These are phyloP conservation scores for Penicillium pulvis DNA, from an alignment of 495 filamentous ascomycete species.

Conservation along the genomic window DNA sequence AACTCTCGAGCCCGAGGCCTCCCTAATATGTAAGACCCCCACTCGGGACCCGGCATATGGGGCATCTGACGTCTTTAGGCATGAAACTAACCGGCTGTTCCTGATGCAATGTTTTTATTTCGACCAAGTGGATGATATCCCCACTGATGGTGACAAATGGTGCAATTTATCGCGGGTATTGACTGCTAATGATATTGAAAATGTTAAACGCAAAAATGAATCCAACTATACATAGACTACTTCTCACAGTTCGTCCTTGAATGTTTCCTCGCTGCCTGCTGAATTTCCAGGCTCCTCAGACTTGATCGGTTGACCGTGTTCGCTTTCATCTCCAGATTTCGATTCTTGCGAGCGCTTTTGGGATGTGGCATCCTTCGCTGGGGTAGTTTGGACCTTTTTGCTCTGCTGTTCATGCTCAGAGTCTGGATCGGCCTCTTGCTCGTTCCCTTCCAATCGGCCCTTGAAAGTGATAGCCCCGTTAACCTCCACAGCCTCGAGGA, in stretches of 20 bases:
- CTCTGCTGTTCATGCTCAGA: constrained; percentile 29
- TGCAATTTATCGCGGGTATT: neutral
- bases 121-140: neutral
- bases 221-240: constrained; percentile 10
- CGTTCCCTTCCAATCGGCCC: constrained; percentile 35
- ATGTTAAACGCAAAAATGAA: neutral
- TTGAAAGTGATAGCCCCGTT: constrained; percentile 54
- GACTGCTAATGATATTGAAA: neutral
- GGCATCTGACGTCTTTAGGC: constrained; percentile 32
- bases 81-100: constrained; percentile 30
- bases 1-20: neutral
- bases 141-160: neutral
- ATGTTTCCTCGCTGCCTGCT: constrained; percentile 54
- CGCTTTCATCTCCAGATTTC: constrained; percentile 19
- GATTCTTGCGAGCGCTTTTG: constrained; percentile 12
- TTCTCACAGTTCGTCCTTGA: constrained; percentile 58
- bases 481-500: constrained; percentile 46
- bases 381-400: constrained; percentile 17
- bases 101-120: constrained; percentile 7
- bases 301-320: constrained; percentile 9
- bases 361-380: constrained; percentile 8
- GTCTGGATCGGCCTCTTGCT: constrained; percentile 22
- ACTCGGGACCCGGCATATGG: constrained; percentile 26
- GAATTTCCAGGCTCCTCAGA: constrained; percentile 21
- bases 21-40: constrained; percentile 17